phyloP scores from a whole-genome alignment of 148 eudicot genomes.

The Dianthus caryophyllus region DNA sequence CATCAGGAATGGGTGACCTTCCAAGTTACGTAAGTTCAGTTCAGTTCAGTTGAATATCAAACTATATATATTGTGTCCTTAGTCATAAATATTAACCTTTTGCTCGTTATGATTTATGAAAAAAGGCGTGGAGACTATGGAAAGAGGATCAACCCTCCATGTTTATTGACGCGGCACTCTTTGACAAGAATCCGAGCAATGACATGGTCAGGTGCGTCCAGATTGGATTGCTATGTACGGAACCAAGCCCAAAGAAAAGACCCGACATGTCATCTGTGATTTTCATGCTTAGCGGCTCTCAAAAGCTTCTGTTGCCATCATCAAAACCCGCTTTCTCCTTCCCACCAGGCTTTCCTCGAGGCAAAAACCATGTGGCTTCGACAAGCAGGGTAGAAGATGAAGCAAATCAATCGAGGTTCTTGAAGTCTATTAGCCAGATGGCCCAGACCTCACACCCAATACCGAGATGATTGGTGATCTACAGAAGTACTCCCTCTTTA shows the following conservation, averaged over 20 bases:
- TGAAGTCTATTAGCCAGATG: not conserved
- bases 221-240: constrained; percentile 22
- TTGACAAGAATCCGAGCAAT: constrained; percentile 2
- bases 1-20: constrained; percentile 3
- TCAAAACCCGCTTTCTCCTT: too few relatives aligned
- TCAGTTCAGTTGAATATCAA: not conserved
- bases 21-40: constrained; percentile 1
- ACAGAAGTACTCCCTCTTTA: too few relatives aligned
- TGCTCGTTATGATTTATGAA: too few relatives aligned
- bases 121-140: constrained; percentile 32
- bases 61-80: too few relatives aligned
- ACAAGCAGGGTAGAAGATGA: not conserved
- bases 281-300: constrained; percentile 20
- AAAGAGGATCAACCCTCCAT: not conserved
- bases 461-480: not conserved
- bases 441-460: constrained; percentile 15
- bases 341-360: not conserved
- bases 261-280: constrained; percentile 19
- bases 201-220: constrained; percentile 21
- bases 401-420: not conserved
- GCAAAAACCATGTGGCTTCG: too few relatives aligned
- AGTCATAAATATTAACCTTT: too few relatives aligned
- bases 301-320: constrained; percentile 19
- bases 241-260: constrained; percentile 9
- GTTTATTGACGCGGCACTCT: constrained; percentile 8